Base-by-base conservation (phyloP, 2,329 filamentous ascomycete genomes). In the Drechslerella dactyloides region DNA sequence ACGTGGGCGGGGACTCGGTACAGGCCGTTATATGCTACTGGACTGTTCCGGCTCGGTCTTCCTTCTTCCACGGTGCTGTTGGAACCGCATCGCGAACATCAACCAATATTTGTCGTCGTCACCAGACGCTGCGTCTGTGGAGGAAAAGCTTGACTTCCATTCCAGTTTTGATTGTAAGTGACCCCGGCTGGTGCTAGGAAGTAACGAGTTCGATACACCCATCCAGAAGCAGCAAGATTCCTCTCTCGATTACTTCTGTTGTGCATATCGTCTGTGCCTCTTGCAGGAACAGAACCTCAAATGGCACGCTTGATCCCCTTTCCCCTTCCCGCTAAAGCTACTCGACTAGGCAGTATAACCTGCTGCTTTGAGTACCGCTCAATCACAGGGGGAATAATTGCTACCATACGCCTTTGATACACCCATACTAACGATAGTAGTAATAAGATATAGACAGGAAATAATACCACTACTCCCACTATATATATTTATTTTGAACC, bases 361-460 rank as follows among this genome's bases (percentile, higher is more conserved):
- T 42, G n/a, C 37, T 42, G n/a, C 37, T 42, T 42, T 13, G 37
- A 15, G 37, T 5, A 42, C 5, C 13, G 37, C 37, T 15, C 4
- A 42, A 13, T 42, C 13, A 15, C 37, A 42, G 37, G n/a, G n/a
- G 27, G 27, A 33, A 33, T 8, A 33, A 33, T 33, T 33, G 27
- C 27, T 33, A 8, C 27, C 37, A 17, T 42, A 42, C 13, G 11
- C 5, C 37, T 42, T 13, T 42, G n/a, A 17, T 42, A 17, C 37
- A 13, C 15, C 11, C 13, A 42, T 42, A 17, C 37, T 42, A 42
- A 42, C 37, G 37, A 42, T 42, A 15, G 37, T 17, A 42, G 37
- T 17, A 42, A 42, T 42, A 42, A 42, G 13, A 42, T 42, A 42
- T 42, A 42, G 50, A 53, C 50, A 53, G 50, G 50, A 53, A 53